Evolutionary conservation across 2,329 filamentous ascomycete species (phyloP), one percentile per base, ranked within the genome.

Genomic region (Raffaelea albimanens): DNA sequence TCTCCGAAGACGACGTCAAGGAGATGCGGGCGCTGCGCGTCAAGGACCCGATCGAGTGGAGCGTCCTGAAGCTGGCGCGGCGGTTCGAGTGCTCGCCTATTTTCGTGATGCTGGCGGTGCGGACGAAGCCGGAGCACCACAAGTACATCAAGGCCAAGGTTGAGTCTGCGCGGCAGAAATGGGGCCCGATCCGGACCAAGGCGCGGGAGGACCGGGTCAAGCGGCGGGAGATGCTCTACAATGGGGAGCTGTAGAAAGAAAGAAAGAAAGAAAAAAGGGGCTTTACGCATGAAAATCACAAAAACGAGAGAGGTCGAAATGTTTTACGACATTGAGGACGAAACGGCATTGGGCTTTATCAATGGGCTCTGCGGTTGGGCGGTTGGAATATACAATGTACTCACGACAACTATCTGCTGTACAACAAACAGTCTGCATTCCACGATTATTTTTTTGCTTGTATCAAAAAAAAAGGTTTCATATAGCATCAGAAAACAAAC

Each of bases 101-200:
- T 41, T 82, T 83, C 56, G 68, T 83, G 50, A 72, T 74, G 60
- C 76, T 80, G 63, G 78, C 73, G 57, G 72, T 71, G 58, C 66
- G 71, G 47, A 67, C 76, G 20, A 64, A 69, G 33, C 51, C 55
- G 5, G 69, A 71, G 57, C 73, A 82, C 63, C 63, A 66, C 51
- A 60, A 68, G 40, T 69, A 68, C 59, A 50, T 70, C 54, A 69
- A 62, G 57, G 64, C 60, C 48, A 68, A 69, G 60, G 51, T 70
- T 52, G 71, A 75, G 49, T 66, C 67, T 33, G 67, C 72, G 50
- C 70, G 71, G 64, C 64, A 66, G n/a, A 63, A 71, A 45, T 83
- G 78, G 79, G 79, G 80, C 11, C 69, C 75, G 19, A 72, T 70
- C 52, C 70, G 72, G 61, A 63, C 63, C 25, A 67, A 71, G 58